These are phyloP conservation scores for Handroanthus guayacan DNA, from an alignment of 257 asterid species.

Conservation along the genomic window DNA sequence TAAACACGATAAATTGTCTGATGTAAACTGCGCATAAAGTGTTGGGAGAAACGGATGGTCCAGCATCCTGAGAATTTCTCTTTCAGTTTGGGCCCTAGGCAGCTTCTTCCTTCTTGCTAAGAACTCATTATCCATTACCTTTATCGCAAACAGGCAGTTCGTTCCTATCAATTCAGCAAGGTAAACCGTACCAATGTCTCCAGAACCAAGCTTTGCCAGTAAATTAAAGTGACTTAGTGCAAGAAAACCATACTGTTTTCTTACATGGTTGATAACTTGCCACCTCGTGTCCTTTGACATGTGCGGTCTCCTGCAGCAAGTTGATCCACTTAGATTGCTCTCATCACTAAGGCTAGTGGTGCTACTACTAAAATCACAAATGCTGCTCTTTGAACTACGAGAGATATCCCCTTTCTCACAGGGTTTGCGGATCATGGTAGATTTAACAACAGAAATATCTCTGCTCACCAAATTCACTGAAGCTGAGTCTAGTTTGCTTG, in stretches of 20 bases:
- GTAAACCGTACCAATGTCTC: constrained; percentile 92
- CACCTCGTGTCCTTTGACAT: constrained; percentile 87
- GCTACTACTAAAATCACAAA: constrained; percentile 84
- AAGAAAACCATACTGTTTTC: constrained; percentile 68
- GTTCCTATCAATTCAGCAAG: constrained; percentile 80
- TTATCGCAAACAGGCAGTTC: constrained; percentile 73
- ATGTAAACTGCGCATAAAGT: constrained; percentile 83
- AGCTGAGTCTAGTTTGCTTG: constrained; percentile 36
- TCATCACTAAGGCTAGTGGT: constrained; percentile 80
- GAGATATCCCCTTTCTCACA: constrained; percentile 71
- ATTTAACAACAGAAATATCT: constrained; percentile 45
- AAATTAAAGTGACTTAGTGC: constrained; percentile 78
- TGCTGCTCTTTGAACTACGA: constrained; percentile 88
- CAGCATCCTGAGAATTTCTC: constrained; percentile 84
- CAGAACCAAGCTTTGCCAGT: constrained; percentile 82
- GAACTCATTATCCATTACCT: constrained; percentile 93
- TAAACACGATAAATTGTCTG: constrained; percentile 81
- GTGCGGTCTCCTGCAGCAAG: constrained; percentile 77
- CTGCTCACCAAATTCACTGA: constrained; percentile 40
- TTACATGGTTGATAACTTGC: constrained; percentile 67
- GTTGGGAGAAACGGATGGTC: constrained; percentile 99
- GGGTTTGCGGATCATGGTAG: constrained; percentile 42
- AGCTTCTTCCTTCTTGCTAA: constrained; percentile 77
- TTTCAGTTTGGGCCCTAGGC: constrained; percentile 88
- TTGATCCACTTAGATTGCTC: constrained; percentile 77